Evolutionary conservation across 1,284 basidiomycete genomes (phyloP), one percentile per base, ranked within the genome.

Genomic region (Tilletia horrida): DNA sequence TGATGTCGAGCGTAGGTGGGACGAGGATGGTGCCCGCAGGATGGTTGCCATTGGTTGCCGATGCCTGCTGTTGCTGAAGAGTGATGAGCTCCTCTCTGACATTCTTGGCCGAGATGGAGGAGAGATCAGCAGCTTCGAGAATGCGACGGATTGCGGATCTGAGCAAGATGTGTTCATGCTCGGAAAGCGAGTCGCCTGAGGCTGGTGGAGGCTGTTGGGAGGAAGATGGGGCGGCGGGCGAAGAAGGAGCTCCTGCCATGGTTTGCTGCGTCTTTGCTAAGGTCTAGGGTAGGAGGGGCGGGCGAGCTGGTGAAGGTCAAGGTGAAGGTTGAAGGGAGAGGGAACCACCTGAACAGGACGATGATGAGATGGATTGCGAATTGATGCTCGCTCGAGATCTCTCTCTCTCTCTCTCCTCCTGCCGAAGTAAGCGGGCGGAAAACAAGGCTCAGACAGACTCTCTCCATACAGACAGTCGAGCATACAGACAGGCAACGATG

Each of bases 51-150:
- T 68, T 67, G 29, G 45, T 48, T 11, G 69, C 55, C 2, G 77
- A 75, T 3, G 76, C 69, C 18, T 70, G 71, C 45, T 70, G 65
- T 40, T 71, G 65, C 31, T 76, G 76, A 27, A 76, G 66, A 44
- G 69, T 70, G 27, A 70, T 67, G 40, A 80, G 73, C 35, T 73
- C 72, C 29, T 63, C 66, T 59, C 78, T 74, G 31, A 80, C 73
- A 63, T 73, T 73, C 64, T 77, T 76, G 23, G 76, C 74, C 7
- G 76, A 76, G 67, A 80, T 69, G n/a, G 72, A 70, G 59, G 71
- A 70, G 48, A 80, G 71, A 52, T 80, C 78, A 11, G 76, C 67
- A n/a, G 73, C 69, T 62, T 73, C 71, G 66, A 80, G 76, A 66
- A 80, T 76, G 63, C 75, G 72, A 27, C 75, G 72, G 69, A 80